Evolutionary conservation across 768 basidiomycete genomes (phyloP).

Genomic region (Collybia mongolica): DNA sequence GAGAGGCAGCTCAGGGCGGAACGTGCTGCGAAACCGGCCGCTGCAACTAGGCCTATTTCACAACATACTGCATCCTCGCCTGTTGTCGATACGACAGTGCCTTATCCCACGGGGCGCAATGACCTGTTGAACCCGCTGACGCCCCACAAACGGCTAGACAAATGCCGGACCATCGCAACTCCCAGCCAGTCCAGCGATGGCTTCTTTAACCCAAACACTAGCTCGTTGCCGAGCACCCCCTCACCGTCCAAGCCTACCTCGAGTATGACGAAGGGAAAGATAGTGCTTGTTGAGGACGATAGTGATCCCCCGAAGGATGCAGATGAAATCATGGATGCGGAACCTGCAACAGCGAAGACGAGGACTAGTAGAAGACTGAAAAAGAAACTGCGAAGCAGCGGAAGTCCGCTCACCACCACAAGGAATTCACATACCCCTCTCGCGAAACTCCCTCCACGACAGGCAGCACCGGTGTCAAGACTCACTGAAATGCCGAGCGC

Average conservation of each 20-base stretch:
- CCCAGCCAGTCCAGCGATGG: constrained; percentile 23
- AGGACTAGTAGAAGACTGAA: constrained; percentile 4
- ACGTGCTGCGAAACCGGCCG: constrained; percentile 22
- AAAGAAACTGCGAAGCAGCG: not conserved
- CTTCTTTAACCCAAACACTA: constrained; percentile 29
- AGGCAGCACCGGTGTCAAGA: too few species aligned
- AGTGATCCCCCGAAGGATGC: not conserved
- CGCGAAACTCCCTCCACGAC: too few species aligned
- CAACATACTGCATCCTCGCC: constrained; percentile 13
- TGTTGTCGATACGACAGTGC: constrained; percentile 10
- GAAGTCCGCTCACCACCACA: not conserved
- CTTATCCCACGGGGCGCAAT: constrained; percentile 11
- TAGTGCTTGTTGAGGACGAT: constrained; percentile 1
- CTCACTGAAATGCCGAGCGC: too few species aligned
- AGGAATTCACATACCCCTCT: not conserved
- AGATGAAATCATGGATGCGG: not conserved
- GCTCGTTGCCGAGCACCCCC: constrained; percentile 31
- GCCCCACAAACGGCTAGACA: constrained; percentile 31
- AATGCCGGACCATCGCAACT: constrained; percentile 22
- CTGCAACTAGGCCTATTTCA: constrained; percentile 7
- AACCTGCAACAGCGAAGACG: not conserved
- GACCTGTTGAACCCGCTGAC: constrained; percentile 23
- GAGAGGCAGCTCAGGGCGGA: constrained; percentile 48
- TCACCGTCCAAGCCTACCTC: constrained; percentile 31
- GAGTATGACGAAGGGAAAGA: constrained; percentile 12